phyloP scores from a whole-genome alignment of 1,284 basidiomycete species.

The Rhodofomes roseus region DNA sequence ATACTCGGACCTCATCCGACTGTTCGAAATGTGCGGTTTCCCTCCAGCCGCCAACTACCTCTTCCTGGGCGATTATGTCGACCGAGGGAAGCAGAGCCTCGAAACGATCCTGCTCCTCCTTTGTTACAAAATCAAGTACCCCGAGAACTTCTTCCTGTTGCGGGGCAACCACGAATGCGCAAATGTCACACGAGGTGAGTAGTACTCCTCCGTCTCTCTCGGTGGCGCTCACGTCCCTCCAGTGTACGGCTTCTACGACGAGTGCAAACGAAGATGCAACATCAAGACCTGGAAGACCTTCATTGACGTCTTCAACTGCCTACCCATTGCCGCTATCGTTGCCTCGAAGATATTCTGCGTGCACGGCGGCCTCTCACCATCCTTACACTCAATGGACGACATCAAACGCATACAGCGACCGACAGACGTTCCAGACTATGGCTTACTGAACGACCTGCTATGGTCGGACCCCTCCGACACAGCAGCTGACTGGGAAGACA shows the following conservation, averaged over 20 bases:
- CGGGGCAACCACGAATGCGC: slow-evolving; percentile 99
- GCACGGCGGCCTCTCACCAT: slow-evolving; percentile 98
- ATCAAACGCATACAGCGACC: slow-evolving; percentile 97
- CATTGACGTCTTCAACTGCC: slow-evolving; percentile 98
- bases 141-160: slow-evolving; percentile 98
- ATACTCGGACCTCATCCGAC: slow-evolving; percentile 95
- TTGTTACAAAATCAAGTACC: slow-evolving; percentile 99
- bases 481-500: slow-evolving; percentile 98
- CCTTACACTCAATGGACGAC: slow-evolving; percentile 97
- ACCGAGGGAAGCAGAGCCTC: slow-evolving; percentile 96
- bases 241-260: slow-evolving; percentile 99
- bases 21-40: slow-evolving; percentile 99
- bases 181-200: slow-evolving; percentile 92
- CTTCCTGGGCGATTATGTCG: slow-evolving; percentile 98
- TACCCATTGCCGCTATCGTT: slow-evolving; percentile 98
- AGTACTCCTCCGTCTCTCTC: slow-evolving; percentile 8
- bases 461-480: slow-evolving; percentile 99
- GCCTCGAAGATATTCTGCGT: slow-evolving; percentile 99
- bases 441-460: slow-evolving; percentile 93
- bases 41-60: slow-evolving; percentile 97
- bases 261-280: slow-evolving; percentile 99
- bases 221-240: slow-evolving; percentile 18
- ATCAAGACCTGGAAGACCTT: slow-evolving; percentile 99
- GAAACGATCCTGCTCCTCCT: slow-evolving; percentile 96
- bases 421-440: slow-evolving; percentile 99